phyloP scores from a whole-genome alignment of 805 yeast species.

The Ascoidea asiatica region DNA sequence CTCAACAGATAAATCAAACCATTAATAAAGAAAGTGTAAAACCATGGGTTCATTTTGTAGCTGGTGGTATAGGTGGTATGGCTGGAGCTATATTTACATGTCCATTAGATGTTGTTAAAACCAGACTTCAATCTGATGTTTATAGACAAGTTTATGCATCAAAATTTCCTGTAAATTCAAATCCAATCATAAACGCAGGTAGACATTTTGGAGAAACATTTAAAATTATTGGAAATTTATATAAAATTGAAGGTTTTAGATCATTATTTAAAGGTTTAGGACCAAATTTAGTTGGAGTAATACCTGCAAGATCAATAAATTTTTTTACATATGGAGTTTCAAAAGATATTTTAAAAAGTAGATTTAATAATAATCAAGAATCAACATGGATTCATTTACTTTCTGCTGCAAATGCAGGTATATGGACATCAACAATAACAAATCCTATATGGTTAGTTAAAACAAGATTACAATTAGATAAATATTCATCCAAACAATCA shows the following conservation, averaged over 20 bases:
- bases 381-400: slow-evolving; percentile 74
- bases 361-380: slow-evolving; percentile 63
- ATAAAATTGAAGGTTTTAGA: slow-evolving; percentile 63
- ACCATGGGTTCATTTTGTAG: slow-evolving; percentile 73
- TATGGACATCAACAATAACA: slow-evolving; percentile 90
- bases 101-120: slow-evolving; percentile 93
- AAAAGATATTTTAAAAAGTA: slow-evolving; percentile 55
- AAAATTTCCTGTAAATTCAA: slow-evolving; percentile 12
- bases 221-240: slow-evolving; percentile 53
- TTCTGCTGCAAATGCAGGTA: slow-evolving; percentile 85
- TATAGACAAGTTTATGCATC: slow-evolving; percentile 41
- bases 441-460: slow-evolving; percentile 97
- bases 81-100: slow-evolving; percentile 90
- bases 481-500: slow-evolving; percentile 27
- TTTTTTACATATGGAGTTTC: slow-evolving; percentile 95
- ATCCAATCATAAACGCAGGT: slow-evolving; percentile 30
- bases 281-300: slow-evolving; percentile 93
- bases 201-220: slow-evolving; percentile 79
- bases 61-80: slow-evolving; percentile 95
- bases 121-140: slow-evolving; percentile 85
- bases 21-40: slow-evolving; percentile 18
- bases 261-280: slow-evolving; percentile 93
- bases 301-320: slow-evolving; percentile 94
- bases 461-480: slow-evolving; percentile 87
- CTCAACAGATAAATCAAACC: slow-evolving; percentile 1